Base-by-base conservation (phyloP, 1,139 yeast genomes). In the Lizanozyma gosingica region DNA sequence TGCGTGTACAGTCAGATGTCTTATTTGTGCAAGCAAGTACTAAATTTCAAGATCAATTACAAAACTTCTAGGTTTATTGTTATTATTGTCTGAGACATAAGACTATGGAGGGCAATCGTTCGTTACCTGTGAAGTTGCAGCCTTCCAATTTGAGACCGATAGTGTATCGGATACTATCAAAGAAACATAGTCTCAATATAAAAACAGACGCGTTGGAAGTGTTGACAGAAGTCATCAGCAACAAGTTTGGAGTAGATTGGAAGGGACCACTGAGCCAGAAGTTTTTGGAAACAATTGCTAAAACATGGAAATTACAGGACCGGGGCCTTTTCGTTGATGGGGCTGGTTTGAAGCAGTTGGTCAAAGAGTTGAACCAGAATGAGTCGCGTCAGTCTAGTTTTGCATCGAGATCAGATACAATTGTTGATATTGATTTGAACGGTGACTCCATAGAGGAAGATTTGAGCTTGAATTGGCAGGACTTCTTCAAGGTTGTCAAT, bases 151-250 rank as follows among this genome's bases (percentile, higher is more conserved):
- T 92, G 34, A 72, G 98, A 38, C 98, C 98, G 0, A 65, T 90
- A 38, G 97, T 97, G 0, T 92, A 90, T 58, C 69, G 98, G 36
- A 76, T 90, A 2, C 61, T 92, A 15, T 86, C 97, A 3, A 92
- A 88, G 60, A 92, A 92, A 55, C 92, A 88, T 58, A 97, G 97
- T 0, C 71, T 92, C 18, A 90, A 90, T 56, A 76, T 92, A 47
- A 88, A 92, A 53, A 80, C 96, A 0, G 83, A 85, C 45, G 97
- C 97, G 0, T 67, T 92, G 17, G 73, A 71, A 37, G 73, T 75
- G 1, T 65, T 94, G 38, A 86, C 97, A 0, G 80, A 79, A 16
- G 74, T 76, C 42, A 70, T 92, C 34, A 92, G 97, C 4, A 69
- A 69, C 37, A 72, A 74, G 40, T 90, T 81, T 60, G 97, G 98